A percentile compares a stretch with the other conserved stretches of the same genome.
phyloP scores from a whole-genome alignment of 176 grass and related monocot genomes.

The Musa troglodytarum region DNA sequence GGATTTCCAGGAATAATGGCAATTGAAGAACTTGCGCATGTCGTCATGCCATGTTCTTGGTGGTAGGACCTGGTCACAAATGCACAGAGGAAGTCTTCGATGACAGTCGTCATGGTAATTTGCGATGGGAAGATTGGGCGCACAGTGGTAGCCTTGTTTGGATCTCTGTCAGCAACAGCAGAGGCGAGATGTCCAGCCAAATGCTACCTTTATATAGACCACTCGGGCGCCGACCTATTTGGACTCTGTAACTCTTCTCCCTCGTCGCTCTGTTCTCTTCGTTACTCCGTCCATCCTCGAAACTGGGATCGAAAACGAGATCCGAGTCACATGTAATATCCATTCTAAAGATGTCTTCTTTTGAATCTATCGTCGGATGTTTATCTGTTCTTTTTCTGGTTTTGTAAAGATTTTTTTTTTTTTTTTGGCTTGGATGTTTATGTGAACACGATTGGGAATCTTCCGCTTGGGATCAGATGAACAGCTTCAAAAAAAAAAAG shows the following conservation, averaged over 20 bases:
- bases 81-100: not conserved
- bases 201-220: not conserved
- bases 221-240: constrained; percentile 1
- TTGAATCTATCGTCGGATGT: too few species aligned
- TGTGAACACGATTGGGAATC: not conserved
- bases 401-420: not conserved
- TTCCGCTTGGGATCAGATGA: not conserved
- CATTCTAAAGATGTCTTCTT: too few species aligned
- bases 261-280: not conserved
- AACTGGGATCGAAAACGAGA: too few species aligned
- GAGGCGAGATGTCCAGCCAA: not conserved
- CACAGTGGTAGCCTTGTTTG: not conserved
- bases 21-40: not conserved
- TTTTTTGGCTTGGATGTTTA: not conserved
- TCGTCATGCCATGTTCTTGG: not conserved
- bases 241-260: not conserved
- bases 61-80: not conserved
- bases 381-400: not conserved
- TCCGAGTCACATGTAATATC: too few species aligned
- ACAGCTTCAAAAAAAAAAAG: not conserved
- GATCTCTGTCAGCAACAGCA: not conserved
- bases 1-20: too few species aligned
- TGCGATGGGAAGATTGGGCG: not conserved
- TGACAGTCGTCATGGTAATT: not conserved
- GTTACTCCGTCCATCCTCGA: not conserved